phyloP scores from a whole-genome alignment of 139 green algal genomes.

The Pleodorina starrii region DNA sequence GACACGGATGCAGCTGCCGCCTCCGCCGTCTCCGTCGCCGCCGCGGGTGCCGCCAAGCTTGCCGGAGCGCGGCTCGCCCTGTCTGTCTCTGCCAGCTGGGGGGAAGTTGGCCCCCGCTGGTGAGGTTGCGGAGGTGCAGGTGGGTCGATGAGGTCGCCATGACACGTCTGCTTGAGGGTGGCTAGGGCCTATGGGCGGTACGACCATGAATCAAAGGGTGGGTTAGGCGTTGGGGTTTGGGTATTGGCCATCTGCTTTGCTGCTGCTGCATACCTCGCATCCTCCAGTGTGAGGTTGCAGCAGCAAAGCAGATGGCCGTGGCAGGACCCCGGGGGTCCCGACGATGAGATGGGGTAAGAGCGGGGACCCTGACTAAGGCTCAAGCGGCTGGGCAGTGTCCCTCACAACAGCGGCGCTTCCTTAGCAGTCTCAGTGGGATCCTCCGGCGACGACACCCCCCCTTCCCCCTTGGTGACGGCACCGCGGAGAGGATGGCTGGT shows the following conservation, averaged over 20 bases:
- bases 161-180: too few relatives aligned
- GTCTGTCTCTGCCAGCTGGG: neutral
- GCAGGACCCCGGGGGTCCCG: too few relatives aligned
- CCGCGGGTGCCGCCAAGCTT: neutral
- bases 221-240: neutral
- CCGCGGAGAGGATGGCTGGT: neutral
- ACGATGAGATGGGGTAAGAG: too few relatives aligned
- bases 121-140: conserved; percentile 8
- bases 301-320: too few relatives aligned
- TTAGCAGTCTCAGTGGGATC: too few relatives aligned
- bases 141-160: too few relatives aligned
- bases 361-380: too few relatives aligned
- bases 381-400: too few relatives aligned
- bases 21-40: neutral
- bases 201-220: neutral
- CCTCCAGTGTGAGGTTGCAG: neutral
- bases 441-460: too few relatives aligned
- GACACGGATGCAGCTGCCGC: conserved; percentile 8
- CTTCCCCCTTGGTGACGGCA: too few relatives aligned
- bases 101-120: neutral
- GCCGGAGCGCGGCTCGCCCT: neutral
- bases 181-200: neutral
- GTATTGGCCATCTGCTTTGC: neutral
- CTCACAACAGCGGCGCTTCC: too few relatives aligned
- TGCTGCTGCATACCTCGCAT: neutral